phyloP scores from a whole-genome alignment of 106 monocot species.

The Cymbidium sinense region DNA sequence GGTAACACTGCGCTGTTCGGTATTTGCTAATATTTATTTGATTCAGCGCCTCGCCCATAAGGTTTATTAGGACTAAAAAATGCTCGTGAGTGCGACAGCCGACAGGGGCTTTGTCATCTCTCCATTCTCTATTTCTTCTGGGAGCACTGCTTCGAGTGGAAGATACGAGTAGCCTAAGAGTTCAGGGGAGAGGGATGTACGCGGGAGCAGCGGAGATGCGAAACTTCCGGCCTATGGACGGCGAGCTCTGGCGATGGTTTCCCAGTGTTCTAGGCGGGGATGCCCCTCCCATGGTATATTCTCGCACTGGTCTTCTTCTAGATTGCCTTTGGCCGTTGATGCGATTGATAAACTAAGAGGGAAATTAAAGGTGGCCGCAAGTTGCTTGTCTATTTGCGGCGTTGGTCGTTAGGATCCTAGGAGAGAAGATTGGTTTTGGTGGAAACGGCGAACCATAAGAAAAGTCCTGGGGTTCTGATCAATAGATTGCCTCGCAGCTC shows the following conservation, averaged over 20 bases:
- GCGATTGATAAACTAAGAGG: neutral
- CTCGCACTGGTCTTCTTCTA: neutral
- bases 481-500: neutral
- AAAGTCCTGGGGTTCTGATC: neutral
- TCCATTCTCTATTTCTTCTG: neutral
- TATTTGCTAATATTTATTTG: neutral
- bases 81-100: neutral
- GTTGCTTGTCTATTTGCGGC: neutral
- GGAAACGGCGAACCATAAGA: neutral
- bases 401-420: neutral
- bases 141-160: neutral
- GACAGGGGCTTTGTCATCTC: neutral
- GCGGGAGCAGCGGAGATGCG: neutral
- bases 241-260: slow-evolving; percentile 2
- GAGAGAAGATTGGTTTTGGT: too few species aligned
- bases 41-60: neutral
- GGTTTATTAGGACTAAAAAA: too few species aligned
- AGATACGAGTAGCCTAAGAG: neutral
- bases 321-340: neutral
- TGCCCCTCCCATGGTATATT: neutral
- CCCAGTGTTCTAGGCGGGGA: neutral
- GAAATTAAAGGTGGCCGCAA: neutral
- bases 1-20: neutral
- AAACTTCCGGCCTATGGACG: slow-evolving; percentile 4
- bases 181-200: neutral